Evolutionary conservation across 1,139 yeast species (phyloP).

Genomic region (Magnusiomyces tetraspermus): DNA sequence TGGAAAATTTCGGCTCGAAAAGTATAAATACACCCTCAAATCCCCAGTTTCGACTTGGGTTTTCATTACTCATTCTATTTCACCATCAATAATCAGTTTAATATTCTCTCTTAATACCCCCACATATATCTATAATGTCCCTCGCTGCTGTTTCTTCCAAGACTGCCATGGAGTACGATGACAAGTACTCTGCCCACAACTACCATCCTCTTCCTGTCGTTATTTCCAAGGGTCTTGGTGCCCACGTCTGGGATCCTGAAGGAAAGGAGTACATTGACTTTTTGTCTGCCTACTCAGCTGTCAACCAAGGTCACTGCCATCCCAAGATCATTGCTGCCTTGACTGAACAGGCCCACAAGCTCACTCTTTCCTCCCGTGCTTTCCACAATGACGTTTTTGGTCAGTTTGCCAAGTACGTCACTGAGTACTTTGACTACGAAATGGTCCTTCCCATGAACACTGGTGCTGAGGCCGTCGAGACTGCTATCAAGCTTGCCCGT

Average conservation of each 20-base stretch:
- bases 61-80: background rate
- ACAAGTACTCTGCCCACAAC: conserved; percentile 86
- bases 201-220: conserved; percentile 97
- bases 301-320: conserved; percentile 97
- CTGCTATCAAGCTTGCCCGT: conserved; percentile 88
- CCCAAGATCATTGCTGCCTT: conserved; percentile 84
- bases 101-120: background rate
- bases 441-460: conserved; percentile 97
- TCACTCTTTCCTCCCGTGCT: conserved; percentile 87
- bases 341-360: conserved; percentile 72
- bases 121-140: conserved; percentile 3
- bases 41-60: background rate
- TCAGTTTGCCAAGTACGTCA: conserved; percentile 73
- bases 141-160: conserved; percentile 43
- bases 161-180: conserved; percentile 61
- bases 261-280: conserved; percentile 64
- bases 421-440: conserved; percentile 84
- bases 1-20: background rate
- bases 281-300: conserved; percentile 90
- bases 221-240: conserved; percentile 75
- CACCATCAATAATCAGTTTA: background rate
- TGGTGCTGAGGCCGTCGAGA: conserved; percentile 98
- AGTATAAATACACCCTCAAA: background rate
- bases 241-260: conserved; percentile 97
- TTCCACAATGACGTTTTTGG: conserved; percentile 88